Conservation (phyloP, 352 stramenopile species). For the Phytopythium kandeliae region DNA sequence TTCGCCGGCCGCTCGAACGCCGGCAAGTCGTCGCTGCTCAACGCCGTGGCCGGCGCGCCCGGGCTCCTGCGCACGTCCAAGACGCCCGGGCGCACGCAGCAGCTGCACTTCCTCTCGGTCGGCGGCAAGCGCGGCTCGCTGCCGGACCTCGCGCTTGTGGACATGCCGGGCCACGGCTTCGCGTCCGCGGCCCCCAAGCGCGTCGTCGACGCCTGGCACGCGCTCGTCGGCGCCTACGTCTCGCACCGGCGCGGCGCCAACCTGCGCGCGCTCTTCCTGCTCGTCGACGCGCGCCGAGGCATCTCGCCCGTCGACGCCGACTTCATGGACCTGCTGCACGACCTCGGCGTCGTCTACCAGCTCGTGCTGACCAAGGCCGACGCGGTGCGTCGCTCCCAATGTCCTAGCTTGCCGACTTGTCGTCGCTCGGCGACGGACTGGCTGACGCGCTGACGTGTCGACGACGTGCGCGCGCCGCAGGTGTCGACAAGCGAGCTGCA, state of each 20-base stretch:
- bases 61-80: slow-evolving; percentile 78
- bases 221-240: slow-evolving; percentile 76
- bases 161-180: slow-evolving; percentile 87
- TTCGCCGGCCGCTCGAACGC: slow-evolving; percentile 87
- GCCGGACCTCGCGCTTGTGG: slow-evolving; percentile 64
- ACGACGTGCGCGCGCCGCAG: slow-evolving; percentile 7
- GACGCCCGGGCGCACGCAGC: slow-evolving; percentile 80
- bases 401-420: too few species aligned
- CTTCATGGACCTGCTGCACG: slow-evolving; percentile 86
- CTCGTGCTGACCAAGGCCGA: slow-evolving; percentile 91
- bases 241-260: slow-evolving; percentile 58
- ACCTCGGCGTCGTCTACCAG: slow-evolving; percentile 80
- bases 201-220: slow-evolving; percentile 71
- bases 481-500: slow-evolving; percentile 37
- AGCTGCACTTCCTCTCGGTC: slow-evolving; percentile 78
- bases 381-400: slow-evolving; percentile 25
- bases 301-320: slow-evolving; percentile 73
- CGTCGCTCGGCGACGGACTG: too few species aligned
- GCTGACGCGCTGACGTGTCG: not conserved
- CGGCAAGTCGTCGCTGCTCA: slow-evolving; percentile 87
- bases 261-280: slow-evolving; percentile 67
- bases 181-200: slow-evolving; percentile 60
- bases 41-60: slow-evolving; percentile 66
- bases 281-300: slow-evolving; percentile 78
- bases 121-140: slow-evolving; percentile 66